Evolutionary conservation across 225 moss, liverwort and hornwort species (phyloP), one percentile per base, ranked within the genome.

Genomic region (Pseudisothecium myosuroides): DNA sequence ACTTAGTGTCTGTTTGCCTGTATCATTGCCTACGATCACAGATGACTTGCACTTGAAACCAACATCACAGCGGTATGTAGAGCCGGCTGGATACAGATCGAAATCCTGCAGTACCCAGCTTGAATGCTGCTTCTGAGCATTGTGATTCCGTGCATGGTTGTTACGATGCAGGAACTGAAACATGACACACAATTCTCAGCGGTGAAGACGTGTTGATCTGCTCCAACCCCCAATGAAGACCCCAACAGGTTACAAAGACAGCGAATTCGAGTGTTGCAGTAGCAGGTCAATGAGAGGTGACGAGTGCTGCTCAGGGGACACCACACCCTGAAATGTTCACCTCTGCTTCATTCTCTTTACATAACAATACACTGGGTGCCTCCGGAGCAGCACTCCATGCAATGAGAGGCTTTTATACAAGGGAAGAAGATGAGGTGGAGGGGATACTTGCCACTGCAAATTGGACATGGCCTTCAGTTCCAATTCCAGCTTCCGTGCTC

Each of bases 401-500:
- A 60, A 73, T 36, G 36, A 75, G 37, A 73, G 36, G 21, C 74
- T 83, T 71, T 66, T 81, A 18, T 69, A 54, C 10, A n/a, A 86
- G 45, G 55, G 77, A 76, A 75, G 55, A 68, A 62, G 63, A 85
- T 55, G 88, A 69, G 63, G n/a, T 82, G 67, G 60, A 81, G 66
- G 80, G 73, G 37, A 88, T 77, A 86, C 92, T 86, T 88, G 78
- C 86, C 72, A 89, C 17, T 65, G 66, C 66, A 83, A 78, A 94
- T 90, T 87, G 73, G 92, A 56, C 93, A 97, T 83, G 63, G 91
- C 86, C 85, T 95, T 92, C 80, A 96, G 93, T 76, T 97, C 95
- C 76, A 92, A 93, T 85, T 97, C 96, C 86, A 96, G 95, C 89
- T 95, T 94, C 64, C 91, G 88, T 84, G 95, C 93, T 83, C 94